Evolutionary conservation across 108 stramenopile genomes (phyloP).

Genomic region (Pseudonitzschia multiseries): DNA sequence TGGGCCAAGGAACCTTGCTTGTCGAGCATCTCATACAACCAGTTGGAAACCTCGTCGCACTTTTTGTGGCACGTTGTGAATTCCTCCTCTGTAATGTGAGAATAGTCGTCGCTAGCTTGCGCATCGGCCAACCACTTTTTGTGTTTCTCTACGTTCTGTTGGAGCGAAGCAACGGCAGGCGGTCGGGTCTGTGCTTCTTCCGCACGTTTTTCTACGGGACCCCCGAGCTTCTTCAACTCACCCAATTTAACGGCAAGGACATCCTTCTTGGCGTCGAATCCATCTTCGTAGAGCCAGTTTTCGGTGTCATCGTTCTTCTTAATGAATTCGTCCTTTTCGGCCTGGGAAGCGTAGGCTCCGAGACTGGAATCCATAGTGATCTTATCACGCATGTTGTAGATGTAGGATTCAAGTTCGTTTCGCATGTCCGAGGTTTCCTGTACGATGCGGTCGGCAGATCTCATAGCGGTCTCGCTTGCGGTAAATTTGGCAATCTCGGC

Average conservation of each 20-base stretch:
- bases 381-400: slow-evolving; percentile 98
- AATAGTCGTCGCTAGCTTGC: slow-evolving; percentile 71
- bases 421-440: slow-evolving; percentile 94
- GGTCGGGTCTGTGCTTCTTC: slow-evolving; percentile 77
- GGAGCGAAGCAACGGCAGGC: slow-evolving; percentile 64
- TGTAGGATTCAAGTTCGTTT: slow-evolving; percentile 98
- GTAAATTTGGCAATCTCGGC: slow-evolving; percentile 75
- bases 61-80: slow-evolving; percentile 67
- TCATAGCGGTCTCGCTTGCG: slow-evolving; percentile 87
- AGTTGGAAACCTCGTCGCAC: slow-evolving; percentile 72
- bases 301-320: slow-evolving; percentile 77
- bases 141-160: slow-evolving; percentile 81
- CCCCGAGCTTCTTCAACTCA: slow-evolving; percentile 84
- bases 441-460: slow-evolving; percentile 88
- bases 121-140: slow-evolving; percentile 82
- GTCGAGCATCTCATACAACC: slow-evolving; percentile 92
- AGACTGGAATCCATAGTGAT: slow-evolving; percentile 80
- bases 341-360: slow-evolving; percentile 76
- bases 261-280: slow-evolving; percentile 95
- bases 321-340: slow-evolving; percentile 74
- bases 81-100: slow-evolving; percentile 93
- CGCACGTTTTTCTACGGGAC: slow-evolving; percentile 86
- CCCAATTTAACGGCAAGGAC: slow-evolving; percentile 86
- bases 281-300: slow-evolving; percentile 98
- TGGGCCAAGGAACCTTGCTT: slow-evolving; percentile 79